Percentiles rank a stretch among this genome's conserved stretches.
Conservation (phyloP, 345 rosid genomes). For the Reutealis trisperma region DNA sequence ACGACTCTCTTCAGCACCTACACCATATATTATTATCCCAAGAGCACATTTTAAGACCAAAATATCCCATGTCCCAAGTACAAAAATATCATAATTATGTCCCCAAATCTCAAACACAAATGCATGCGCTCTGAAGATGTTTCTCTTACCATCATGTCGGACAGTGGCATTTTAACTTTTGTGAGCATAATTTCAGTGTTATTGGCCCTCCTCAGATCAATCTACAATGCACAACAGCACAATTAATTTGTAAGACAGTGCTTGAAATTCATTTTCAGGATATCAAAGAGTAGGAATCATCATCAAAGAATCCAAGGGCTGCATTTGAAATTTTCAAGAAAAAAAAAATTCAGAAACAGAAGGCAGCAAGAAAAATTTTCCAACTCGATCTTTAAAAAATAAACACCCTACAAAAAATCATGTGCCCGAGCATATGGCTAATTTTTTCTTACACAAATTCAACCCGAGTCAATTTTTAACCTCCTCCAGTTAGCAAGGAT, state of each 20-base stretch:
- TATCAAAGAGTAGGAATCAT: not conserved
- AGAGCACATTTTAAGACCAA: not conserved
- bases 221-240: conserved; percentile 43
- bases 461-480: not conserved
- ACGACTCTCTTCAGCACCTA: conserved; percentile 2
- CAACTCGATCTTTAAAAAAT: not conserved
- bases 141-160: conserved; percentile 97
- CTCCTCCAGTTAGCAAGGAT: not conserved
- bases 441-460: not conserved
- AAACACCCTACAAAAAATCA: too few relatives aligned
- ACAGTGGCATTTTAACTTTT: conserved; percentile 97
- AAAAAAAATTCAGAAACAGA: not conserved
- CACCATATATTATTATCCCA: not conserved
- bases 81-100: not conserved
- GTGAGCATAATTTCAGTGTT: conserved; percentile 99
- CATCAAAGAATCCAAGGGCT: not conserved
- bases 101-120: not conserved
- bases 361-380: not conserved
- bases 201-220: conserved; percentile 96
- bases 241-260: not conserved
- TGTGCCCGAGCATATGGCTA: too few relatives aligned
- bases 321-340: not conserved
- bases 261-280: not conserved
- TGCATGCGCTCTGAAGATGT: conserved; percentile 3
- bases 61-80: not conserved